These are phyloP conservation scores for Globisporangium spinosum DNA, from an alignment of 352 stramenopile genomes.

Conservation along the genomic window DNA sequence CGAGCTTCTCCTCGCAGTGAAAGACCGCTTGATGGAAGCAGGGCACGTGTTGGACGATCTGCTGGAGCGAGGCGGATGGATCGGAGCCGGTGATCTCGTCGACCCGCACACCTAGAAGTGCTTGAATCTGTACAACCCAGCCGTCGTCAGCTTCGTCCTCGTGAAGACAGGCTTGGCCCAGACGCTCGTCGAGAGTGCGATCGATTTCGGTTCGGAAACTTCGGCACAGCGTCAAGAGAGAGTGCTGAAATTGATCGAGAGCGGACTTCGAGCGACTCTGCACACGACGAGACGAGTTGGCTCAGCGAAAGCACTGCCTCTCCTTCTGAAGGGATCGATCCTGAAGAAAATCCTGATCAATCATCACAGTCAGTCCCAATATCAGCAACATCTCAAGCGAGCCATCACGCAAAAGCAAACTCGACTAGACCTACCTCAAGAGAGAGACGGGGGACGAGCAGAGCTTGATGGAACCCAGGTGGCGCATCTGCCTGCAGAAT, in stretches of 20 bases:
- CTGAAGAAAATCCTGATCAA: constrained; percentile 41
- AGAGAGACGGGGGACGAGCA: neutral
- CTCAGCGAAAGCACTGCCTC: constrained; percentile 37
- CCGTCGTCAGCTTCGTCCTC: constrained; percentile 44
- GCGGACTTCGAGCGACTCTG: constrained; percentile 32
- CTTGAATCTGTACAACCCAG: constrained; percentile 53
- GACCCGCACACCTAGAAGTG: constrained; percentile 23
- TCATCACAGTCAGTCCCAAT: constrained; percentile 4
- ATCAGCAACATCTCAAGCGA: neutral
- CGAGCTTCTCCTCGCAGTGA: constrained; percentile 16
- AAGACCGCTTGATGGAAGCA: constrained; percentile 31
- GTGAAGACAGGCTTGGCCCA: constrained; percentile 50
- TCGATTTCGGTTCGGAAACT: constrained; percentile 22
- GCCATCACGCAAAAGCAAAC: constrained; percentile 6
- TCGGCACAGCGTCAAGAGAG: constrained; percentile 15
- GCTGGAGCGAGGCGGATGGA: constrained; percentile 58
- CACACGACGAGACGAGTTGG: constrained; percentile 44
- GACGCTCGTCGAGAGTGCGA: constrained; percentile 40
- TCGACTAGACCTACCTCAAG: neutral
- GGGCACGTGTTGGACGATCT: constrained; percentile 39
- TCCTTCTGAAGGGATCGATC: constrained; percentile 49
- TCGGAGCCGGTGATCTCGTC: constrained; percentile 26
- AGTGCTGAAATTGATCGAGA: constrained; percentile 32
- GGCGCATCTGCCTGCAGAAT: constrained; percentile 13
- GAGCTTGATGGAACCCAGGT: neutral